phyloP scores from a whole-genome alignment of 2,329 filamentous ascomycete genomes.

The Alternaria panax region DNA sequence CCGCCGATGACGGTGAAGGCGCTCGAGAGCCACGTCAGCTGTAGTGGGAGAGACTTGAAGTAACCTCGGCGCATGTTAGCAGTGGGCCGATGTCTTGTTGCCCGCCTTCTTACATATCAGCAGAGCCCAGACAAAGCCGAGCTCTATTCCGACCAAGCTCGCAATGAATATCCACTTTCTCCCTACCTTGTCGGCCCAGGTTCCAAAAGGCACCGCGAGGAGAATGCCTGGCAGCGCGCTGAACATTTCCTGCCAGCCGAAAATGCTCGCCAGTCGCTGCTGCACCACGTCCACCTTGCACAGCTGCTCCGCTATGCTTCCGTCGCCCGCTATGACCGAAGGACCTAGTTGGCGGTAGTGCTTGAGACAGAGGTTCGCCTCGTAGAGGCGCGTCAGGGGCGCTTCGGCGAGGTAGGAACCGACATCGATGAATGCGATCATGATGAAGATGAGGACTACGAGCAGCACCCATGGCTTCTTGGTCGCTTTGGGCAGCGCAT shows the following conservation, averaged over 20 bases:
- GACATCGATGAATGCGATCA: conserved; percentile 56
- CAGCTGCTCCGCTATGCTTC: conserved; percentile 56
- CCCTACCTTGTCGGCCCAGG: conserved; percentile 58
- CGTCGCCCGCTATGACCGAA: conserved; percentile 52
- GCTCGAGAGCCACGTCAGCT: conserved; percentile 58
- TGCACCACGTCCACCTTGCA: conserved; percentile 61
- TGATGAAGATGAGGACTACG: conserved; percentile 47
- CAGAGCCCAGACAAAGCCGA: conserved; percentile 42
- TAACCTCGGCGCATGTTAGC: conserved; percentile 35
- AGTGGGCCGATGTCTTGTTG: neutral
- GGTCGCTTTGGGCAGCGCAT: conserved; percentile 5
- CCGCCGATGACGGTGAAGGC: conserved; percentile 57
- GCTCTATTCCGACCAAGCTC: conserved; percentile 52
- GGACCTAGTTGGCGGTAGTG: conserved; percentile 55
- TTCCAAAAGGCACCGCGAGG: conserved; percentile 59
- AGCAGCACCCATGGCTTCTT: conserved; percentile 45
- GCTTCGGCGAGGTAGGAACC: conserved; percentile 55
- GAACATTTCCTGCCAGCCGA: conserved; percentile 60
- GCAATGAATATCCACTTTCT: conserved; percentile 56
- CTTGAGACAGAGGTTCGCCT: conserved; percentile 57
- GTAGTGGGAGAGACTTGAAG: conserved; percentile 52
- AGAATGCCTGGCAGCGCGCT: conserved; percentile 54
- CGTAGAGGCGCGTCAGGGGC: conserved; percentile 58
- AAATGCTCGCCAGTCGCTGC: conserved; percentile 58
- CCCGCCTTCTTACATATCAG: conserved; percentile 38